These are phyloP conservation scores for Aciculoconidium aculeatum DNA, from an alignment of 805 yeast genomes.

Conservation along the genomic window DNA sequence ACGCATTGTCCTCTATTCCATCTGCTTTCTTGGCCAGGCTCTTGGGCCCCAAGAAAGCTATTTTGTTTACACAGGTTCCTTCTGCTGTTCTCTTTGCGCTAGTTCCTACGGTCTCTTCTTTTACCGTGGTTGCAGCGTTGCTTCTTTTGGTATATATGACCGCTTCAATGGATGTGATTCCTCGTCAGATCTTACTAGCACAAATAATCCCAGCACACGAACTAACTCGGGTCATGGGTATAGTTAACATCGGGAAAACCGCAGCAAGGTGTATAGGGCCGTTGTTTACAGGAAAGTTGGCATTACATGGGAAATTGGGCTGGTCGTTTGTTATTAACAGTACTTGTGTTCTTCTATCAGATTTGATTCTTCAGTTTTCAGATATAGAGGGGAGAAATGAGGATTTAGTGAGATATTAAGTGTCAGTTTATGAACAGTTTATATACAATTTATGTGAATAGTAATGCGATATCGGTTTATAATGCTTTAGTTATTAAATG, in stretches of 20 bases:
- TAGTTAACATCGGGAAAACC: constrained; percentile 82
- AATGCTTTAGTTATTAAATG: too few species aligned
- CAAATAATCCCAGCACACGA: constrained; percentile 58
- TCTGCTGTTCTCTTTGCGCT: constrained; percentile 58
- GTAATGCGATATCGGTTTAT: too few species aligned
- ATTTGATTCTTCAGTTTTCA: too few species aligned
- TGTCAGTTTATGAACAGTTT: too few species aligned
- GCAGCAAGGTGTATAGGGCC: constrained; percentile 83
- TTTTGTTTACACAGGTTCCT: constrained; percentile 69
- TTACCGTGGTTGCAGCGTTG: constrained; percentile 44
- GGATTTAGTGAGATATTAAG: too few species aligned
- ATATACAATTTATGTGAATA: too few species aligned
- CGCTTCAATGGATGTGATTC: constrained; percentile 85
- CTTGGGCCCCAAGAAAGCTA: constrained; percentile 77
- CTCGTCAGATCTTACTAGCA: constrained; percentile 76
- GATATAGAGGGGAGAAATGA: too few species aligned
- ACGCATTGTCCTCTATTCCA: constrained; percentile 67
- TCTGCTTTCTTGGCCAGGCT: constrained; percentile 63
- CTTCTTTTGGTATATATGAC: constrained; percentile 56
- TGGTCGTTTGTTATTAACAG: constrained; percentile 51
- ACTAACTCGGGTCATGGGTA: constrained; percentile 73
- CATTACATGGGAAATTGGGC: constrained; percentile 43
- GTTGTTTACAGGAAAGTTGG: constrained; percentile 67
- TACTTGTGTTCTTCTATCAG: constrained; percentile 45
- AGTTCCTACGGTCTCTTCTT: constrained; percentile 19